Evolutionary conservation across 768 basidiomycete species (phyloP).

Genomic region (Mycena alexandri): DNA sequence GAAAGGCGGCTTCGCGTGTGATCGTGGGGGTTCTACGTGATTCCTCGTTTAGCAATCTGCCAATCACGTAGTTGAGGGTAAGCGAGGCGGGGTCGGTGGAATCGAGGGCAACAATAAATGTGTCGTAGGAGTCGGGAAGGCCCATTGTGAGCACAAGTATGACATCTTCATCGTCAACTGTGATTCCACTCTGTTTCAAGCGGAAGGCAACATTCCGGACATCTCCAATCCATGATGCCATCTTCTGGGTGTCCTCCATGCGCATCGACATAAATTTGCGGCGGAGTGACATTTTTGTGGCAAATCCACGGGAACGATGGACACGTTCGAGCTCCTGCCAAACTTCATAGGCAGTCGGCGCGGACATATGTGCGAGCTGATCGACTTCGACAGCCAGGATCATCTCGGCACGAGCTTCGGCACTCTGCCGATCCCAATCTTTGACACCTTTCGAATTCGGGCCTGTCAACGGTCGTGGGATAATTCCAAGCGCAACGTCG

Average conservation of each 20-base stretch:
- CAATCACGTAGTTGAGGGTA: slow-evolving; percentile 22
- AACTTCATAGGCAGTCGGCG: slow-evolving; percentile 33
- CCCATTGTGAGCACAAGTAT: slow-evolving; percentile 43
- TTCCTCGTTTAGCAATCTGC: slow-evolving; percentile 21
- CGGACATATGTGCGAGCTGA: slow-evolving; percentile 41
- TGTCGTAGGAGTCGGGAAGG: slow-evolving; percentile 30
- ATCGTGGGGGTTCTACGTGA: slow-evolving; percentile 12
- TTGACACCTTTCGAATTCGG: slow-evolving; percentile 8
- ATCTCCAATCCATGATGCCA: slow-evolving; percentile 44
- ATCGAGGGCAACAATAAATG: slow-evolving; percentile 21
- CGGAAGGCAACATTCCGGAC: slow-evolving; percentile 37
- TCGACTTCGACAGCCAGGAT: slow-evolving; percentile 39
- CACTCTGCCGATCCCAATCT: slow-evolving; percentile 26
- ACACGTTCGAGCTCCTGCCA: slow-evolving; percentile 40
- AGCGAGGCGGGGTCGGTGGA: slow-evolving; percentile 10
- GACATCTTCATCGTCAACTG: slow-evolving; percentile 40
- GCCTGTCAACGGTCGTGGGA: not conserved
- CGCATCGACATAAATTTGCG: slow-evolving; percentile 38
- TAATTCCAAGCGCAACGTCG: not conserved
- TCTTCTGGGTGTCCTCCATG: slow-evolving; percentile 36
- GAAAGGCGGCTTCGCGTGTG: slow-evolving; percentile 20
- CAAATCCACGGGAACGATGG: slow-evolving; percentile 44
- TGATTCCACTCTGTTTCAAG: slow-evolving; percentile 35
- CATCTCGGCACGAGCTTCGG: slow-evolving; percentile 42
- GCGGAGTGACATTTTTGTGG: slow-evolving; percentile 38